These are phyloP conservation scores for Dactylellina leptospora DNA, from an alignment of 2,329 filamentous ascomycete species.

Conservation along the genomic window DNA sequence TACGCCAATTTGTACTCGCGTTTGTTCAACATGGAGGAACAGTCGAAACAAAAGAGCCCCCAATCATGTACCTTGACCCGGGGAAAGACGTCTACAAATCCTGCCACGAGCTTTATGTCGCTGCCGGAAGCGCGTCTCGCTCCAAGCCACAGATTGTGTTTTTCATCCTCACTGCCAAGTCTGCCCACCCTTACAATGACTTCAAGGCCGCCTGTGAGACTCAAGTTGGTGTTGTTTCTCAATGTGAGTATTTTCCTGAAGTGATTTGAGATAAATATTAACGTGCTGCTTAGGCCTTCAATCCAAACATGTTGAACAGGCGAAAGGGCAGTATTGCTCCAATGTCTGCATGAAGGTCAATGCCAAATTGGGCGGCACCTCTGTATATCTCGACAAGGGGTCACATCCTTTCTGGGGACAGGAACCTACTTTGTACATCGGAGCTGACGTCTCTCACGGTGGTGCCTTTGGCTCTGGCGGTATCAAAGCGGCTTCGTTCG, in stretches of 20 bases:
- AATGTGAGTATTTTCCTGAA: constrained; percentile 62
- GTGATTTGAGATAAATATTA: background rate
- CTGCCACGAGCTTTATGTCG: constrained; percentile 67
- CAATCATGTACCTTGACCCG: constrained; percentile 61
- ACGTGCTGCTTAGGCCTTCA: constrained; percentile 70
- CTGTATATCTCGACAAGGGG: constrained; percentile 64
- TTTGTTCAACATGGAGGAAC: constrained; percentile 71
- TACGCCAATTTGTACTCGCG: constrained; percentile 69
- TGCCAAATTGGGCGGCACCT: constrained; percentile 88
- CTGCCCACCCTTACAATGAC: constrained; percentile 77
- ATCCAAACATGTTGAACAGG: constrained; percentile 72
- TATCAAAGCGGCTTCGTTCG: constrained; percentile 73
- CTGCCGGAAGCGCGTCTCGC: constrained; percentile 66
- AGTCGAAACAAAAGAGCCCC: constrained; percentile 64
- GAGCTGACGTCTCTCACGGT: constrained; percentile 88
- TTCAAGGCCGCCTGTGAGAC: constrained; percentile 92
- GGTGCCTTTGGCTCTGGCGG: constrained; percentile 69
- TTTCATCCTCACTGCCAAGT: constrained; percentile 77
- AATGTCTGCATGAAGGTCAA: constrained; percentile 98
- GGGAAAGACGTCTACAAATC: constrained; percentile 65
- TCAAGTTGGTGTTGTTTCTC: constrained; percentile 81
- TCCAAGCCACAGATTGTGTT: constrained; percentile 77
- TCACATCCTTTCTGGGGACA: constrained; percentile 62
- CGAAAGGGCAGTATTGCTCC: constrained; percentile 82
- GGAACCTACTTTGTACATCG: constrained; percentile 80